These are phyloP conservation scores for Pilaira anomala DNA, from an alignment of 192 early-diverging fungal species.

Conservation along the genomic window DNA sequence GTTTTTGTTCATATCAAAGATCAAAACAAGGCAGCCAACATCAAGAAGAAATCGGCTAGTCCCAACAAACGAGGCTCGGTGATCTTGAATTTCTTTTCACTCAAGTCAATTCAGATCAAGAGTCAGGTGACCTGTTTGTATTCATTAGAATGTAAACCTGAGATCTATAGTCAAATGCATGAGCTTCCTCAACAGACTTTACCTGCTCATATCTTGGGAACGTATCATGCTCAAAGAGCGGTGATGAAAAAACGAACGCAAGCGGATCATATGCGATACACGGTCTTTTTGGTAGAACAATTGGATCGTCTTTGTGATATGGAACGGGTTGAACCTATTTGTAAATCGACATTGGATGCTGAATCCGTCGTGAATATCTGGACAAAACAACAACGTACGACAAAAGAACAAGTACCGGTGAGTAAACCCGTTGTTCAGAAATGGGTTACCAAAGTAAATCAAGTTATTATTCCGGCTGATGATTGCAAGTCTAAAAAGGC, in stretches of 20 bases:
- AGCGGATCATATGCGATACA: background rate
- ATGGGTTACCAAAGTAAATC: constrained; percentile 9
- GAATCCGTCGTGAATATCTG: no score
- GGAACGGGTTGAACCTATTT: no score
- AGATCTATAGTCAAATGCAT: background rate
- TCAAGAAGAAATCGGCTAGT: constrained; percentile 1
- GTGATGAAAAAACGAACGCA: background rate
- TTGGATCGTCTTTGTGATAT: background rate
- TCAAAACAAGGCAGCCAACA: constrained; percentile 17
- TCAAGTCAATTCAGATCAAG: constrained; percentile 9
- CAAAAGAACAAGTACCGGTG: background rate
- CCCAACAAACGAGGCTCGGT: constrained; percentile 6
- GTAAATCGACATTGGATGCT: no score
- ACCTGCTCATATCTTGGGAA: background rate
- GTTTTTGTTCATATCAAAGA: constrained; percentile 57
- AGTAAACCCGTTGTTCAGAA: background rate
- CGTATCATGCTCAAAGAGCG: background rate
- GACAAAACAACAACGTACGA: no score
- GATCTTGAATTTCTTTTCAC: constrained; percentile 10
- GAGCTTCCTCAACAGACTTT: background rate
- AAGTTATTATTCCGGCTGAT: background rate
- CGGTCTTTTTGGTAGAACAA: background rate
- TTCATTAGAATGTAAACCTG: background rate
- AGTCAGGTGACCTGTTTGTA: background rate
- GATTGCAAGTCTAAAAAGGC: constrained; percentile 7